Base-by-base conservation (phyloP, 305 asterid species). In the Fraxinus baroniana region DNA sequence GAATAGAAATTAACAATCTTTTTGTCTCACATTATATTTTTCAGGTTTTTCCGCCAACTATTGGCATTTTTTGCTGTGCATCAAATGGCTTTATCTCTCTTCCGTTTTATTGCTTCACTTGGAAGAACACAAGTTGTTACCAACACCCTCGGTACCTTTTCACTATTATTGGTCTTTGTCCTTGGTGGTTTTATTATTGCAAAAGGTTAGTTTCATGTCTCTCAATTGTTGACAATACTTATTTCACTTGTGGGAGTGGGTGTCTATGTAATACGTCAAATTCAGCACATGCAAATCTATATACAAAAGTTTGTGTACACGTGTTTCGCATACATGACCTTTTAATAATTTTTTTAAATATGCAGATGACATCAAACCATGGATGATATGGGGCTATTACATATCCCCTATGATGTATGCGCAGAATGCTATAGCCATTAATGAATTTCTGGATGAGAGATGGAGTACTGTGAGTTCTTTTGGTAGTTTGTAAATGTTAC, bases 171-270 rank as follows among this genome's bases (percentile, higher is more conserved):
- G 82, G 97, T 95, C 77, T 95, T 95, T 83, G 94, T 95, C 74
- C 97, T 94, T 78, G 99, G 98, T 81, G 99, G 99, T 84, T 94
- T 93, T 83, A 92, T 95, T 81, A 86, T 95, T 77, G 91, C 98
- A 15, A 94, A 90, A 93, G 97, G 98, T 94, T 73, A 80, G 94
- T 79, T 28, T 70, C 30, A 1, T 79, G 68, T 79, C 2, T 77
- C 77, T 77, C 13, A 46, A 17, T 76, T 68, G 46, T n/a, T 28
- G 12, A 64, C 44, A 33, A 41, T 37, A 41, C 9, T 81, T 72
- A 35, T 36, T 70, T 79, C 76, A 36, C 75, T 26, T 78, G 33
- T 66, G 66, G 35, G 28, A 37, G 35, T 55, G 20, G 70, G 60
- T 26, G 57, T 62, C 71, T 55, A 20, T n/a, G 17, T 57, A 30